Base-by-base conservation (phyloP, 352 stramenopile genomes). In the Globisporangium echinulatum region DNA sequence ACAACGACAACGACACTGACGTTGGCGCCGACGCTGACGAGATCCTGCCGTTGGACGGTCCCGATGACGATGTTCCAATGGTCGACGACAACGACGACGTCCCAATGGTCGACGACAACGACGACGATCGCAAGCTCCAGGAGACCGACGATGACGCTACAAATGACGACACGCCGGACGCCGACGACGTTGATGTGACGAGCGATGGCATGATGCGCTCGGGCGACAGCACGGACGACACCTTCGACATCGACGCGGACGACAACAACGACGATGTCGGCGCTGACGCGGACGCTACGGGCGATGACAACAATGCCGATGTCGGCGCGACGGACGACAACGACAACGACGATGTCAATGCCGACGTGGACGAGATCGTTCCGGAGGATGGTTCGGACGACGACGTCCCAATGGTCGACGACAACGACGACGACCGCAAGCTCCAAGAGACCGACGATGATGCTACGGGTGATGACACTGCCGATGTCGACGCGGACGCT, bases 1-100 rank as follows among this genome's bases (percentile, higher is more conserved):
- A 19, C 48, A 36, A 36, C 15, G n/a, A 52, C 36, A 37, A 52
- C 36, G 42, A 36, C 13, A 47, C 46, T 9, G 47, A 62, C 25
- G 56, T 56, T 17, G 17, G 37, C 38, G 46, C 44, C 14, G 43
- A 52, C 25, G 43, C 25, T 0, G 54, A 52, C 39, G 56, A 61
- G 48, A 37, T 37, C 38, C 48, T 49, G 17, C 11, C 38, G 6
- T 25, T 49, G 11, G 48, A 61, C 19, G 33, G 42, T 13, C 42
- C 48, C 11, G 47, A 48, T n/a, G 54, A 50, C 9, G 40, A 58
- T 13, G 52, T 15, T 10, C 19, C 11, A 15, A 42, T 40, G 38
- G 38, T 39, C 15, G 52, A 57, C 25, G n/a, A 40, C 54, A 59
- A 36, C 17, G 50, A 43, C 8, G 50, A 54, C 50, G 50, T n/a